Evolutionary conservation across 1,139 yeast genomes (phyloP).

Genomic region (Taiozyma onychis): DNA sequence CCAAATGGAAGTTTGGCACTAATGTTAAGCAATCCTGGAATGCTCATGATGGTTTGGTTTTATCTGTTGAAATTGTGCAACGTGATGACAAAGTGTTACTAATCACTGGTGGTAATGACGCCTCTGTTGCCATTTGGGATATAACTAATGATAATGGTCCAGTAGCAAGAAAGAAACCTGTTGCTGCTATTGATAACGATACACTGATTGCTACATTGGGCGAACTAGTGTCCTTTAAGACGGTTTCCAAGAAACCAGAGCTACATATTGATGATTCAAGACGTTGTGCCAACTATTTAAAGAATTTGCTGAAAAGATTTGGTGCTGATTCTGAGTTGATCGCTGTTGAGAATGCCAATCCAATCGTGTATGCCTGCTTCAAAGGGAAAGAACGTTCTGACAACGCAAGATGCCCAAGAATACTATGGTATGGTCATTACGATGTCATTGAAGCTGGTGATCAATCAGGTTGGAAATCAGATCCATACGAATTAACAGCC

Average conservation of each 20-base stretch:
- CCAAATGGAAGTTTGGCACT: conserved; percentile 43
- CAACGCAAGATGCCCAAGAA: conserved; percentile 29
- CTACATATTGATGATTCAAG: conserved; percentile 72
- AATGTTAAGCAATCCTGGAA: conserved; percentile 32
- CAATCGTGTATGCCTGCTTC: conserved; percentile 76
- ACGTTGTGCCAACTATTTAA: conserved; percentile 75
- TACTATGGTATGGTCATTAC: conserved; percentile 92
- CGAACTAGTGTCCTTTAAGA: conserved; percentile 60
- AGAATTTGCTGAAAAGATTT: conserved; percentile 53
- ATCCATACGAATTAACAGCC: conserved; percentile 73
- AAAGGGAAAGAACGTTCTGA: conserved; percentile 32
- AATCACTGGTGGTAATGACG: conserved; percentile 56
- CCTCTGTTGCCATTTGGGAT: conserved; percentile 57
- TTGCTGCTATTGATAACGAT: conserved; percentile 40
- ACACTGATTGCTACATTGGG: conserved; percentile 57
- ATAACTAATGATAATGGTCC: conserved; percentile 27
- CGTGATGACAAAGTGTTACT: conserved; percentile 28
- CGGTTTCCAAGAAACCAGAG: conserved; percentile 71
- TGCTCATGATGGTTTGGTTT: conserved; percentile 34
- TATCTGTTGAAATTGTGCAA: conserved; percentile 29
- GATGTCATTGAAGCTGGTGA: conserved; percentile 79
- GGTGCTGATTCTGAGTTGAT: conserved; percentile 74
- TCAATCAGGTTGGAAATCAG: conserved; percentile 61
- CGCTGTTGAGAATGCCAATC: conserved; percentile 70
- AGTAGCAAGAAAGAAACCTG: conserved; percentile 11